Evolutionary conservation across 768 basidiomycete genomes (phyloP), one percentile per base, ranked within the genome.

Genomic region (Sporobolomyces pararoseus): DNA sequence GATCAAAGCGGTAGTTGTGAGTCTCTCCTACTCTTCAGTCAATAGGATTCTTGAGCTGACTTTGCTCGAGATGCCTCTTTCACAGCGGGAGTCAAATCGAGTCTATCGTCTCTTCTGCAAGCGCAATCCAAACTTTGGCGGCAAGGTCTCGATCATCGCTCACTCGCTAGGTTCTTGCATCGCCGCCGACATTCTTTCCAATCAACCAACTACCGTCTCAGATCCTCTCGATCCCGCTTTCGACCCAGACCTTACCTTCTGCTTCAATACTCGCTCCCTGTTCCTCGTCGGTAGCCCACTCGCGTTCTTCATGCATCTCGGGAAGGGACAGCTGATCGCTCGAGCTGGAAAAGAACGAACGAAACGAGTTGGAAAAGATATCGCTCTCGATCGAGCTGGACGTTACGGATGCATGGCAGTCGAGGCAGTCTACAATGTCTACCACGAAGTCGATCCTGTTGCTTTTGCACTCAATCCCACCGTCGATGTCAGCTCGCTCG

Each of bases 101-200:
- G 71, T 77, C 54, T 76, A 76, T 55, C 65, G 66, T 13, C 65
- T 77, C 19, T 77, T 76, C 63, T 58, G 61, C 25, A 32, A 66
- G 12, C 76, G 76, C 6, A 77, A 77, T 58, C 76, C 76, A 7
- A 55, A 47, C n/a, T 77, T 77, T 51, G 54, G 47, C 29, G 75
- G 75, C 51, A 73, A 72, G 17, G 76, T 77, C 25, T 71, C 68
- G 16, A 66, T 77, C 62, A 77, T 77, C 27, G 76, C 69, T 23
- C 55, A 71, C 50, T 75, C 71, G 5, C 75, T 76, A 52, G 74
- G 73, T 23, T 66, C 68, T 3, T 67, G 66, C 21, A 55, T 77
- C 17, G 67, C 61, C n/a, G 68, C 75, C 54, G 76, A 77, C 63
- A 72, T 77, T 58, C 66, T 75, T 19, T 69, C 66, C 14, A 39